Percentiles rank a stretch among this genome's conserved stretches.
Conservation (phyloP, 73 alveolate species). For the Tetrahymena borealis region DNA sequence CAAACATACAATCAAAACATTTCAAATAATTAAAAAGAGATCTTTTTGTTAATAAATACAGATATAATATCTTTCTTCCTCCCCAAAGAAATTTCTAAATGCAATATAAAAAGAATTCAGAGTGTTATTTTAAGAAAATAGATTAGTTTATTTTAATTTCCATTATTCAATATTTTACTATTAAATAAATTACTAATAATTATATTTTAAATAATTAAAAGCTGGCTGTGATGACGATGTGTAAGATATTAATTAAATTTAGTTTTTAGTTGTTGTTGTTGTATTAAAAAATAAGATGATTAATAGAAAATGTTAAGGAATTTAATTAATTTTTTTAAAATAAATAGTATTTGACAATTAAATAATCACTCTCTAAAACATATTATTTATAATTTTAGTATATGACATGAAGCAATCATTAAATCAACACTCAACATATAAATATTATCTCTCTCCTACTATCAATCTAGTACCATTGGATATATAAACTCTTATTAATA, state of each 20-base stretch:
- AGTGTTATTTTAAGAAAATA: too few species aligned
- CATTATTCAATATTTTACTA: too few species aligned
- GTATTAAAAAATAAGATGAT: background rate
- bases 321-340: background rate
- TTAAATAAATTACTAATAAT: background rate
- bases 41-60: too few species aligned
- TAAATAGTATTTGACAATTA: background rate
- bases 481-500: background rate
- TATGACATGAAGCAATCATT: background rate
- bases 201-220: background rate
- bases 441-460: background rate
- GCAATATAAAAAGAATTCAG: too few species aligned
- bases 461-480: background rate
- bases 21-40: too few species aligned
- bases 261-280: background rate
- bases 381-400: background rate
- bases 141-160: too few species aligned
- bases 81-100: too few species aligned
- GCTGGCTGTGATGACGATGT: conserved; percentile 1
- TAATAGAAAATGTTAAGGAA: background rate
- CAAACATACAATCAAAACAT: too few species aligned
- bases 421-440: background rate
- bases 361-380: background rate
- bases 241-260: background rate
- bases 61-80: too few species aligned